Conservation (phyloP, 371 early-diverging fungal species). For the Amoeboaphelidium protococcarum region DNA sequence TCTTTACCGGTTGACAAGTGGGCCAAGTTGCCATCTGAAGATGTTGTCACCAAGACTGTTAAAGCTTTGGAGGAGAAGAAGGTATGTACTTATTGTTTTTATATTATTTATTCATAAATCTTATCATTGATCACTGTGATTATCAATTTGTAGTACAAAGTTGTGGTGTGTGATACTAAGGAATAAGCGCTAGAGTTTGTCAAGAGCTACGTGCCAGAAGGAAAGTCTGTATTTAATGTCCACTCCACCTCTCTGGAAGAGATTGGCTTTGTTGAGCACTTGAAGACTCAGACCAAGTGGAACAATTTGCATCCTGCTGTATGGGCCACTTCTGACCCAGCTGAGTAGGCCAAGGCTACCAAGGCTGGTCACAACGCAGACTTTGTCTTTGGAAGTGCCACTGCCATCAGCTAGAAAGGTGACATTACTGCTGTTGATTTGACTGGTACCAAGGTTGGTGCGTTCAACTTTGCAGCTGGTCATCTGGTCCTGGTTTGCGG, state of each 20-base stretch:
- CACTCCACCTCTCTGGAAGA: constrained; percentile 16
- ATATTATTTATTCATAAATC: no score
- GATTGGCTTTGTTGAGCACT: constrained; percentile 15
- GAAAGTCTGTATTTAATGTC: constrained; percentile 11
- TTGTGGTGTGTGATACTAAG: constrained; percentile 6
- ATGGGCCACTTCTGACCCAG: not conserved
- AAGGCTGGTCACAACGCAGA: not conserved
- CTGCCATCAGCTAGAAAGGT: not conserved
- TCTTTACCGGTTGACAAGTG: constrained; percentile 3
- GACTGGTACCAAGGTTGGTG: constrained; percentile 13
- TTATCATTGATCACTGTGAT: no score
- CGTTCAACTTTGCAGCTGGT: constrained; percentile 5
- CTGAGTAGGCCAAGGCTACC: not conserved
- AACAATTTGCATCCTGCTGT: constrained; percentile 5
- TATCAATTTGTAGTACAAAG: no score
- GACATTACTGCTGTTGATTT: constrained; percentile 6
- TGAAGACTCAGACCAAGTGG: constrained; percentile 12
- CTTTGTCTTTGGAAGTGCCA: not conserved
- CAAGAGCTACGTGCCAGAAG: constrained; percentile 12
- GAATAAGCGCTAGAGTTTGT: constrained; percentile 11
- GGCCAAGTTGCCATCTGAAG: constrained; percentile 8
- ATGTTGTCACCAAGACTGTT: constrained; percentile 9
- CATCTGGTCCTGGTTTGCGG: constrained; percentile 13
- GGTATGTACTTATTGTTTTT: no score
- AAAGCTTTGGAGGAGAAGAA: constrained; percentile 11